phyloP scores from a whole-genome alignment of 306 rosid species.

The Gynostemma pentaphyllum region DNA sequence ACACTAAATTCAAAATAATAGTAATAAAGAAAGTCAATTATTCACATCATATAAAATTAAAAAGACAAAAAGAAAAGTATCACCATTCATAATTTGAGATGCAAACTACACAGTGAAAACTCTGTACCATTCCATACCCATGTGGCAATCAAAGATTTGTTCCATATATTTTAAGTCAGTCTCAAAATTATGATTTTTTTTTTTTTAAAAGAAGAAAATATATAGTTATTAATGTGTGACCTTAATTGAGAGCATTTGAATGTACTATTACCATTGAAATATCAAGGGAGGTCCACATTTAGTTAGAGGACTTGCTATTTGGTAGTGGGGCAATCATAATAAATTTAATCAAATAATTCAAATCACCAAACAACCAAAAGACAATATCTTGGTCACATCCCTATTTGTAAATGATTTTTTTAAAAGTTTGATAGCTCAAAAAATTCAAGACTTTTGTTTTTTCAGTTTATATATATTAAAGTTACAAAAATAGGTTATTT shows the following conservation, averaged over 20 bases:
- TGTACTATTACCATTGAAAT: not conserved
- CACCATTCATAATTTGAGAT: not conserved
- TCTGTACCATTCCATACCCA: not conserved
- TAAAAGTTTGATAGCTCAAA: too few relatives aligned
- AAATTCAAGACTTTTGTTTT: too few relatives aligned
- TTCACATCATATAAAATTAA: not conserved
- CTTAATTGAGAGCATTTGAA: not conserved
- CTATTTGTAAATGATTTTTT: not conserved
- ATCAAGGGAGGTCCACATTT: not conserved
- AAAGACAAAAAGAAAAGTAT: not conserved
- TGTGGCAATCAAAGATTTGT: slow-evolving; percentile 6
- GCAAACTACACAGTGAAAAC: not conserved
- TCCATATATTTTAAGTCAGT: not conserved
- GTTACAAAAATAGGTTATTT: too few relatives aligned
- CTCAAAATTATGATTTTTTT: not conserved
- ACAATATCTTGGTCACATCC: not conserved
- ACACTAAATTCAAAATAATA: too few relatives aligned
- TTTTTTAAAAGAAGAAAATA: too few relatives aligned
- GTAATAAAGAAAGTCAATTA: too few relatives aligned
- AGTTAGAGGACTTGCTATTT: not conserved
- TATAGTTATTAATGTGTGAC: not conserved
- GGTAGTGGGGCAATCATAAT: not conserved
- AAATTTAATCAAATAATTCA: not conserved
- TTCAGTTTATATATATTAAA: too few relatives aligned
- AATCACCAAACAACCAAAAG: not conserved